Evolutionary conservation across 805 yeast genomes (phyloP).

Genomic region (Metschnikowia peoriensis): DNA sequence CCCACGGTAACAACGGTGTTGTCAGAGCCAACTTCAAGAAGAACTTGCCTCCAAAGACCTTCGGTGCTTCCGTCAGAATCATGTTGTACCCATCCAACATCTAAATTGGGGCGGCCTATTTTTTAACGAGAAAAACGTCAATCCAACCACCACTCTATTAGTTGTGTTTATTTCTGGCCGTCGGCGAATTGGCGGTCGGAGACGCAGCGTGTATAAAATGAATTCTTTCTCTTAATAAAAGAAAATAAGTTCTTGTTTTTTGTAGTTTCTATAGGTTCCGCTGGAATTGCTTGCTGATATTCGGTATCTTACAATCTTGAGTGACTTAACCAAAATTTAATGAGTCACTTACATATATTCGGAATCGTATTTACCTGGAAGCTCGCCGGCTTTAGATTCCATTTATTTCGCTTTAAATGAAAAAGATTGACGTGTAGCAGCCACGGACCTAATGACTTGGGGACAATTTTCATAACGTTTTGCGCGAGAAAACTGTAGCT

Average conservation of each 20-base stretch:
- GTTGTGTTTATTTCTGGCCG: constrained; percentile 9
- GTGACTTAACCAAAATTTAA: too few species aligned
- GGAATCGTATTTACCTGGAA: too few species aligned
- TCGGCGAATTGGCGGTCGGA: constrained; percentile 4
- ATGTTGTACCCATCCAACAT: constrained; percentile 99
- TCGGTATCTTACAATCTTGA: too few species aligned
- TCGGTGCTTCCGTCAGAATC: constrained; percentile 99
- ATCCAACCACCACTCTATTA: constrained; percentile 12
- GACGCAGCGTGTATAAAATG: constrained; percentile 21
- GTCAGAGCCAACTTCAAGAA: constrained; percentile 99
- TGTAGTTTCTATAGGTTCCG: neutral
- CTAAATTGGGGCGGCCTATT: constrained; percentile 47
- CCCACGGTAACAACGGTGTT: constrained; percentile 98
- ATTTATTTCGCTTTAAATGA: too few species aligned
- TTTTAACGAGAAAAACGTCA: constrained; percentile 8
- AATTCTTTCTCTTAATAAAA: constrained; percentile 19
- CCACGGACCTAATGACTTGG: too few species aligned
- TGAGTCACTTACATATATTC: too few species aligned
- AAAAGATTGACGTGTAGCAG: too few species aligned
- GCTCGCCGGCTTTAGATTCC: too few species aligned
- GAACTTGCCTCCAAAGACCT: constrained; percentile 99
- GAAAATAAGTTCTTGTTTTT: constrained; percentile 4
- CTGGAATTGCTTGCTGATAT: neutral
- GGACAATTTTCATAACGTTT: too few species aligned
- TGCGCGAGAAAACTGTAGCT: too few species aligned